Percentiles rank a stretch among this genome's conserved stretches.
phyloP scores from a whole-genome alignment of 805 yeast species.

The Ogataea nitratoaversa region DNA sequence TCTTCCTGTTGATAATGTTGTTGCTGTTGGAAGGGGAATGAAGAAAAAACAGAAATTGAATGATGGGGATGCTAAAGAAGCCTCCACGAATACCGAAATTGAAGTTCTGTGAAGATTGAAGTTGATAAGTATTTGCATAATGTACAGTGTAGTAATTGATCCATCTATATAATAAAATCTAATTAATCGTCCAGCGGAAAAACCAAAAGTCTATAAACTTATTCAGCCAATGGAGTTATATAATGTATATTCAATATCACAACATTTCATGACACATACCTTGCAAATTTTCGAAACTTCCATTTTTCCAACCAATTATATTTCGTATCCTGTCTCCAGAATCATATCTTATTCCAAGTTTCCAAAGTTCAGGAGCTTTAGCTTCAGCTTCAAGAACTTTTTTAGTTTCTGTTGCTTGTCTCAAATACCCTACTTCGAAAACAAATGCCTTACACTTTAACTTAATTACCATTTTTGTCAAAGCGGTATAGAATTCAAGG shows the following conservation, averaged over 20 bases:
- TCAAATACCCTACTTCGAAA: conserved; percentile 67
- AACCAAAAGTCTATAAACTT: no score
- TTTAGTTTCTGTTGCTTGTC: conserved; percentile 42
- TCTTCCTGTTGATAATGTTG: conserved; percentile 58
- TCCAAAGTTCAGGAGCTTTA: conserved; percentile 11
- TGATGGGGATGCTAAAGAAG: conserved; percentile 10
- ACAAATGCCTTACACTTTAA: conserved; percentile 53
- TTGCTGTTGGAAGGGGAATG: conserved; percentile 66
- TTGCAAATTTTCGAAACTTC: conserved; percentile 8
- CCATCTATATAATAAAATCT: no score
- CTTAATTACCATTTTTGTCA: conserved; percentile 40
- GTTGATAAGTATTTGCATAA: not conserved
- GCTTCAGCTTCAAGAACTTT: not conserved
- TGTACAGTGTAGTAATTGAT: no score
- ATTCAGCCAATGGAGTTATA: no score
- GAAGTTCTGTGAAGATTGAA: conserved; percentile 1
- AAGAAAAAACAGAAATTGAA: conserved; percentile 37
- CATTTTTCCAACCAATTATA: conserved; percentile 54
- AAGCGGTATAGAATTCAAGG: conserved; percentile 59
- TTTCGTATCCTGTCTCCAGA: conserved; percentile 50
- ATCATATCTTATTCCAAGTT: conserved; percentile 53
- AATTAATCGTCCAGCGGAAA: no score
- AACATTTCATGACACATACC: conserved; percentile 15
- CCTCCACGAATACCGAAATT: conserved; percentile 7
- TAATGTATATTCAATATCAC: not conserved